Base-by-base conservation (phyloP, 371 early-diverging fungal species). In the Rhizopus sp. region DNA sequence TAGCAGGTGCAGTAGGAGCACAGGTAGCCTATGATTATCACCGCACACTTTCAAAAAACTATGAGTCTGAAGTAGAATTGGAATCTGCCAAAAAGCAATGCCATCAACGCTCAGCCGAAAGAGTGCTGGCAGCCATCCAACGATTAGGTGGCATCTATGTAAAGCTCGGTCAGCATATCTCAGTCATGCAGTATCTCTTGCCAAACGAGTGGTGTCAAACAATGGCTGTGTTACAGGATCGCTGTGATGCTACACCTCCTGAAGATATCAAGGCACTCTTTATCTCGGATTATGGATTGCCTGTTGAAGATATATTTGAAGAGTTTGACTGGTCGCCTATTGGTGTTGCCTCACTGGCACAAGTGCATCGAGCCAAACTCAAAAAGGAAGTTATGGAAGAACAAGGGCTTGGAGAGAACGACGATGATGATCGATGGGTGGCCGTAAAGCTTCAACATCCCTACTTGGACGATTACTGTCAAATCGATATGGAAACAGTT, bases 401-500 rank as follows among this genome's bases (percentile, higher is more conserved):
- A 23, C 23, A 23, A 23, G 23, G 23, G 2, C 23, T 23, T 23
- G 23, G 23, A 23, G 23, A 23, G 4, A 49, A 42, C 9, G 86
- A 77, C 8, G 62, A 70, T 6, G 80, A 78, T 34, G 69, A 54
- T n/a, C 30, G 53, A 4, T 66, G 69, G 68, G 96, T 95, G 2
- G 98, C 97, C 1, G 91, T 97, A 67, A 97, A 97, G 70, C 72
- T 96, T 16, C 98, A 97, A 67, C 96, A 97, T 60, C 93, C 93
- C 0, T 74, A 80, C 35, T 70, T 97, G 15, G 81, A 89, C 17
- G 80, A 84, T 33, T 88, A 88, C 63, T 82, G 89, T 48, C 75
- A 81, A 17, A 81, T 95, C 15, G 98, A 97, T 63, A 87, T 95
- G 60, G 78, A 81, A 5, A 88, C 93, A 0, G 86, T 88, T 2